These are phyloP conservation scores for Neurospora sublineolata DNA, from an alignment of 495 filamentous ascomycete species.

Conservation along the genomic window DNA sequence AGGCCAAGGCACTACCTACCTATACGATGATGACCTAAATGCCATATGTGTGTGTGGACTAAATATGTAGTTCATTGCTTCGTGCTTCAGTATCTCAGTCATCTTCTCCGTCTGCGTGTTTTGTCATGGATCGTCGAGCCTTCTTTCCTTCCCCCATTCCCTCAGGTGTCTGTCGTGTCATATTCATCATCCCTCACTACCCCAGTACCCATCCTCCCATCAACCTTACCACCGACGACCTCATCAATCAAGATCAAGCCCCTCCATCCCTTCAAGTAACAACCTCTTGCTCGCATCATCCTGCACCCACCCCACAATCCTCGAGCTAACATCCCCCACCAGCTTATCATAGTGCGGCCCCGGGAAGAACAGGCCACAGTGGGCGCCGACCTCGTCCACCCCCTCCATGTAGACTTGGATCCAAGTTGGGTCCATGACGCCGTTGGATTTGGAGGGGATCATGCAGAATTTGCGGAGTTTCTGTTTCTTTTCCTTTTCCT, in stretches of 20 bases:
- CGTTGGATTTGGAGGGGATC: slow-evolving; percentile 41
- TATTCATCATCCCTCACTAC: background rate
- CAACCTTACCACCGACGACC: background rate
- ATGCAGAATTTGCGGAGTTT: slow-evolving; percentile 69
- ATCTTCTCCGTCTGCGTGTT: background rate
- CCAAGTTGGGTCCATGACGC: slow-evolving; percentile 50
- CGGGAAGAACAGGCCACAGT: slow-evolving; percentile 70
- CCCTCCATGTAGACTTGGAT: slow-evolving; percentile 64
- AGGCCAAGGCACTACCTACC: too few species aligned
- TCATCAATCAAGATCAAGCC: background rate
- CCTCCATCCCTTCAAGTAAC: slow-evolving; percentile 15
- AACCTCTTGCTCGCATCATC: slow-evolving; percentile 35
- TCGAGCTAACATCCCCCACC: slow-evolving; percentile 59
- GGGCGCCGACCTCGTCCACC: slow-evolving; percentile 76
- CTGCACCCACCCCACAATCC: slow-evolving; percentile 63
- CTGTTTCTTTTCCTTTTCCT: slow-evolving; percentile 30
- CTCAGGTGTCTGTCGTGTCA: background rate
- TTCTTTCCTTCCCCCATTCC: background rate
- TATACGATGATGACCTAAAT: too few species aligned
- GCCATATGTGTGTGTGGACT: background rate
- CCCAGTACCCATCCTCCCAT: background rate
- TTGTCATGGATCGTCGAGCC: background rate
- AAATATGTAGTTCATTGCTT: background rate
- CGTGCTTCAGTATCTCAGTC: background rate
- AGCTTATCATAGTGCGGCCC: slow-evolving; percentile 60